These are phyloP conservation scores for Beauveria medogensis DNA, from an alignment of 2,329 filamentous ascomycete species.

Conservation along the genomic window DNA sequence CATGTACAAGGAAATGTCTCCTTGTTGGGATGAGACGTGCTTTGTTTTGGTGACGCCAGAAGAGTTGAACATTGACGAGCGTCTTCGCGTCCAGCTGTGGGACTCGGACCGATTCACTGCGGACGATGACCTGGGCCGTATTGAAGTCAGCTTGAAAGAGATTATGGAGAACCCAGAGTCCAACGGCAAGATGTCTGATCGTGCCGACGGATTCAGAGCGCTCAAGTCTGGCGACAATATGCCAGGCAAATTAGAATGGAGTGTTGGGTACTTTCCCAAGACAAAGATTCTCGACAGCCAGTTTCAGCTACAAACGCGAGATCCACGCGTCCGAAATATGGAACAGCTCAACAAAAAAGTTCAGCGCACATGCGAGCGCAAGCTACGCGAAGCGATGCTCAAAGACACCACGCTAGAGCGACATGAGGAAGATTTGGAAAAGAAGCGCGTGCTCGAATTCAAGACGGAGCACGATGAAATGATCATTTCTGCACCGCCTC, in stretches of 20 bases:
- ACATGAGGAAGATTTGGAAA: conserved; percentile 54
- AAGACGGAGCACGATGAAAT: conserved; percentile 53
- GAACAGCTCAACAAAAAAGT: conserved; percentile 53
- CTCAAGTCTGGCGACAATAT: conserved; percentile 58
- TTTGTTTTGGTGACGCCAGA: conserved; percentile 62
- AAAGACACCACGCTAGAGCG: conserved; percentile 38
- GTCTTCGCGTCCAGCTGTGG: conserved; percentile 63
- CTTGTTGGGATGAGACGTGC: conserved; percentile 62
- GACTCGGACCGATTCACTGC: conserved; percentile 66
- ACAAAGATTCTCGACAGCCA: conserved; percentile 54
- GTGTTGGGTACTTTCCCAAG: conserved; percentile 64
- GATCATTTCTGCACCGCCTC: conserved; percentile 60
- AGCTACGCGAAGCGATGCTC: conserved; percentile 54
- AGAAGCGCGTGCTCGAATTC: conserved; percentile 60
- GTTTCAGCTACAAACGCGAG: conserved; percentile 51
- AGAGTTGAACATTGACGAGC: conserved; percentile 64
- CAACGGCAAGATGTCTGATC: conserved; percentile 52
- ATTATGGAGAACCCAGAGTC: conserved; percentile 53
- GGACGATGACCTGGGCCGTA: conserved; percentile 66
- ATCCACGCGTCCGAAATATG: conserved; percentile 47
- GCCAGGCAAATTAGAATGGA: conserved; percentile 63
- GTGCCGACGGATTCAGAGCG: conserved; percentile 57
- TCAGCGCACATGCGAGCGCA: conserved; percentile 44
- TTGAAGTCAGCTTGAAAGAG: conserved; percentile 59
- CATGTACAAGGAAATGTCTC: conserved; percentile 56